Evolutionary conservation across 768 basidiomycete species (phyloP).

Genomic region (Hirschioporus abietinus): DNA sequence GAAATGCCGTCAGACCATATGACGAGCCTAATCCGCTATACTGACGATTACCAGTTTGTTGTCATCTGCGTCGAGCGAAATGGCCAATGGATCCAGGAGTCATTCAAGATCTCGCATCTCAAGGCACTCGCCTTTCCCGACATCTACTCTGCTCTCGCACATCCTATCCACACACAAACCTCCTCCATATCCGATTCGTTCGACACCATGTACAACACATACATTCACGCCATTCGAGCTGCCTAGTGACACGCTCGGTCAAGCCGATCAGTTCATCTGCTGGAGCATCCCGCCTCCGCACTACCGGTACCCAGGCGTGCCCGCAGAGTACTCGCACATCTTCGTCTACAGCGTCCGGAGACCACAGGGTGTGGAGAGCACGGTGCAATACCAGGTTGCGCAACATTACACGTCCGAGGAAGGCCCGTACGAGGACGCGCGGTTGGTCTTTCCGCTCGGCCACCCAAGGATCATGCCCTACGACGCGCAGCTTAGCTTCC

Average conservation of each 20-base stretch:
- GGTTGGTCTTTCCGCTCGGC: not conserved
- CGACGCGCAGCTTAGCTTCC: no score
- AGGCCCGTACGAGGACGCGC: not conserved
- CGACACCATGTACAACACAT: not conserved
- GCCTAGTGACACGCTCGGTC: not conserved
- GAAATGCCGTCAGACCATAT: not conserved
- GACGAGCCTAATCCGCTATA: not conserved
- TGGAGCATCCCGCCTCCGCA: not conserved
- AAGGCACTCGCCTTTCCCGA: not conserved
- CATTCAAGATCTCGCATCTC: not conserved
- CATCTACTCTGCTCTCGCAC: not conserved
- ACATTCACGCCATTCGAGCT: not conserved
- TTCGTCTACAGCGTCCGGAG: not conserved
- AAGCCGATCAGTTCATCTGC: not conserved
- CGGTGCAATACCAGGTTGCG: not conserved
- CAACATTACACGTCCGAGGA: not conserved
- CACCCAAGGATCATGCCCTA: not conserved
- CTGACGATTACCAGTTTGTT: not conserved
- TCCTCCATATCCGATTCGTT: not conserved
- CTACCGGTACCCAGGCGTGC: not conserved
- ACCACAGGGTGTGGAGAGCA: not conserved
- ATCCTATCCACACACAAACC: not conserved
- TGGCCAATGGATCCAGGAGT: not conserved
- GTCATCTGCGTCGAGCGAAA: not conserved
- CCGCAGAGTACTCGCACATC: not conserved